Conservation (phyloP, 2,329 filamentous ascomycete genomes). For the Diaporthe citri region DNA sequence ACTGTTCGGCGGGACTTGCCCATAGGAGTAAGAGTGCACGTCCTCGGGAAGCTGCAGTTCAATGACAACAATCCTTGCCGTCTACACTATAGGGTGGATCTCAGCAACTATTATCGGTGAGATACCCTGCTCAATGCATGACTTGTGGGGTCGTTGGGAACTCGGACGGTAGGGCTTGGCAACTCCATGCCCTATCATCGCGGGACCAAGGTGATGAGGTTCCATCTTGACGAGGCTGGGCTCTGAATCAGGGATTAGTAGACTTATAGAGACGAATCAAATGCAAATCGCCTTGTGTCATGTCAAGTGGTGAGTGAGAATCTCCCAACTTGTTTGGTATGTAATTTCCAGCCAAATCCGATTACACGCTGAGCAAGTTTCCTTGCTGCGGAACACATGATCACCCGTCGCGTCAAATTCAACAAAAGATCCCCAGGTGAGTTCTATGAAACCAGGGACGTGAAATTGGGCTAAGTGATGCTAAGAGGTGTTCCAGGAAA, state of each 20-base stretch:
- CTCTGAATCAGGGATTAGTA: neutral
- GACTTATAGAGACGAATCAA: neutral
- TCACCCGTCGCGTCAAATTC: neutral
- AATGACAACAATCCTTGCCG: conserved; percentile 1
- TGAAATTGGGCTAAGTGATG: too few relatives aligned
- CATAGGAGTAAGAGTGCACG: neutral
- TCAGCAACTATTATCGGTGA: neutral
- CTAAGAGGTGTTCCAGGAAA: neutral
- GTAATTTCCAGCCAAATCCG: neutral
- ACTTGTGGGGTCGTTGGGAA: neutral
- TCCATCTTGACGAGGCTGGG: neutral
- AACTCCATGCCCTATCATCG: neutral
- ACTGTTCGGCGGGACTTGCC: conserved; percentile 7
- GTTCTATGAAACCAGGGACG: neutral
- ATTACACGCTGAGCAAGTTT: neutral
- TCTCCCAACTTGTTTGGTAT: neutral
- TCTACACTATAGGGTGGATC: neutral
- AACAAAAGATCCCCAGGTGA: neutral
- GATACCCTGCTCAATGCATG: neutral
- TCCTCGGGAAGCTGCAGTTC: neutral
- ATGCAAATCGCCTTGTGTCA: neutral
- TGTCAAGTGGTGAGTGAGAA: neutral
- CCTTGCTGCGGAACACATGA: too few relatives aligned
- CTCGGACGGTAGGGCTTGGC: neutral
- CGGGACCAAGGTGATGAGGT: neutral